These are phyloP conservation scores for Termitomyces sp. DNA, from an alignment of 768 basidiomycete genomes.

Conservation along the genomic window DNA sequence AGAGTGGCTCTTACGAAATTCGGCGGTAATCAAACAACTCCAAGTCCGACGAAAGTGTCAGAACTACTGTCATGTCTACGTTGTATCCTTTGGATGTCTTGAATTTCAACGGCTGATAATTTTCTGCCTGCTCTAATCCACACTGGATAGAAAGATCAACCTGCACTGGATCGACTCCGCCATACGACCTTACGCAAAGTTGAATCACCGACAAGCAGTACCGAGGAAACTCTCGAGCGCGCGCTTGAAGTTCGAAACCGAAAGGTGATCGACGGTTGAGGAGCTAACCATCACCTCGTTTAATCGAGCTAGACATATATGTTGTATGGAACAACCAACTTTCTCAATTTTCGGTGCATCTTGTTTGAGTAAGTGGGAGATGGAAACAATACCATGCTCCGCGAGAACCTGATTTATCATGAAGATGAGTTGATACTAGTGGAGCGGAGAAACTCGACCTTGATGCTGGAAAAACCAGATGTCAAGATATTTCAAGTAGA, in stretches of 20 bases:
- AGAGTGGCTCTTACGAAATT: too few species aligned
- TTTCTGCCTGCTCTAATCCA: slow-evolving; percentile 29
- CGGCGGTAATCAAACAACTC: too few species aligned
- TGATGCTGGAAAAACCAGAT: slow-evolving; percentile 5
- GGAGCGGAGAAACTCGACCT: slow-evolving; percentile 2
- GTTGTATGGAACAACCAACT: slow-evolving; percentile 27
- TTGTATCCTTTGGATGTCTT: slow-evolving; percentile 43
- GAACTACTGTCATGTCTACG: too few species aligned
- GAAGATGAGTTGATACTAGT: too few species aligned
- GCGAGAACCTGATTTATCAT: slow-evolving; percentile 54
- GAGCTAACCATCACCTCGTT: slow-evolving; percentile 35
- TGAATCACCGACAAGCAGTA: slow-evolving; percentile 53
- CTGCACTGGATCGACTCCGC: slow-evolving; percentile 48
- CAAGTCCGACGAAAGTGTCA: too few species aligned
- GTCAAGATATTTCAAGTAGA: slow-evolving; percentile 26
- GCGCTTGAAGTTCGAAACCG: slow-evolving; percentile 61
- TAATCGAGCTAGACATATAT: not conserved
- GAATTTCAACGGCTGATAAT: slow-evolving; percentile 20
- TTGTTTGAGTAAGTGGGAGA: slow-evolving; percentile 48
- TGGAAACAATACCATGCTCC: slow-evolving; percentile 61
- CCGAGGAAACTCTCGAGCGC: slow-evolving; percentile 57
- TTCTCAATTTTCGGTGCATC: slow-evolving; percentile 58
- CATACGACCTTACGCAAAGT: slow-evolving; percentile 31
- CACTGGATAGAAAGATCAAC: slow-evolving; percentile 56
- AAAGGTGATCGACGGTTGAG: slow-evolving; percentile 73